A percentile compares a stretch with the other conserved stretches of the same genome.
These are phyloP conservation scores for Cyberlindnera amylophila DNA, from an alignment of 805 yeast genomes.

Conservation along the genomic window DNA sequence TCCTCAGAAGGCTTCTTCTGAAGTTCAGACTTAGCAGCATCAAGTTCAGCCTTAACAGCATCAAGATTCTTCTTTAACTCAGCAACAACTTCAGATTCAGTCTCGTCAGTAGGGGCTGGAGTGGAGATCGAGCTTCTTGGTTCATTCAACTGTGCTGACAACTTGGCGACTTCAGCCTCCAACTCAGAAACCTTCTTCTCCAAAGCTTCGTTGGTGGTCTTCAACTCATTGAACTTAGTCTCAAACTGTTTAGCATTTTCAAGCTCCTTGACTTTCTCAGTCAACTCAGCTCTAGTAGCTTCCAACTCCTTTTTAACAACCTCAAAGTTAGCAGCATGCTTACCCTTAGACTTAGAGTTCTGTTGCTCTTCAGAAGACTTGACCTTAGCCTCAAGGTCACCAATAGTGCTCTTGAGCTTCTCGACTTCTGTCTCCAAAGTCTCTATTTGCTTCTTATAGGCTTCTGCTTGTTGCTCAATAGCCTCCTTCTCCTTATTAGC, in stretches of 20 bases:
- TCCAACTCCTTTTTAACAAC: slow-evolving; percentile 11
- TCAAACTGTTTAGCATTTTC: slow-evolving; percentile 37
- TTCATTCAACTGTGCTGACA: background rate
- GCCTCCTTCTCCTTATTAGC: slow-evolving; percentile 14
- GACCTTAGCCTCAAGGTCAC: slow-evolving; percentile 13
- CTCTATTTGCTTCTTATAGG: slow-evolving; percentile 7
- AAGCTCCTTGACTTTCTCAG: slow-evolving; percentile 22
- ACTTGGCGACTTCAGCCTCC: slow-evolving; percentile 9
- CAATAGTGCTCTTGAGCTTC: slow-evolving; percentile 11
- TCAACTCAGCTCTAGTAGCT: slow-evolving; percentile 13
- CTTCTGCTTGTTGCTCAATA: slow-evolving; percentile 3
- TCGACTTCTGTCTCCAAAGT: slow-evolving; percentile 8
- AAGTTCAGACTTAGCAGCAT: slow-evolving; percentile 7
- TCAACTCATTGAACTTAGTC: slow-evolving; percentile 31
- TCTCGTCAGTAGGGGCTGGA: background rate
- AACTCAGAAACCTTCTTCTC: slow-evolving; percentile 20
- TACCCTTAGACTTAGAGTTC: background rate
- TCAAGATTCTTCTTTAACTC: slow-evolving; percentile 1
- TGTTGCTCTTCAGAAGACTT: background rate
- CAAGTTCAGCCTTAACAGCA: slow-evolving; percentile 5
- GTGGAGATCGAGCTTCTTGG: background rate
- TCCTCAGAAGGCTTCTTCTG: background rate
- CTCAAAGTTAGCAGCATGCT: background rate
- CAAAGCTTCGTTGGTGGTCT: slow-evolving; percentile 33
- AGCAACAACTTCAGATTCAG: background rate